Evolutionary conservation across 2,329 filamentous ascomycete species (phyloP), one percentile per base, ranked within the genome.

Genomic region (Alternaria infectoria): DNA sequence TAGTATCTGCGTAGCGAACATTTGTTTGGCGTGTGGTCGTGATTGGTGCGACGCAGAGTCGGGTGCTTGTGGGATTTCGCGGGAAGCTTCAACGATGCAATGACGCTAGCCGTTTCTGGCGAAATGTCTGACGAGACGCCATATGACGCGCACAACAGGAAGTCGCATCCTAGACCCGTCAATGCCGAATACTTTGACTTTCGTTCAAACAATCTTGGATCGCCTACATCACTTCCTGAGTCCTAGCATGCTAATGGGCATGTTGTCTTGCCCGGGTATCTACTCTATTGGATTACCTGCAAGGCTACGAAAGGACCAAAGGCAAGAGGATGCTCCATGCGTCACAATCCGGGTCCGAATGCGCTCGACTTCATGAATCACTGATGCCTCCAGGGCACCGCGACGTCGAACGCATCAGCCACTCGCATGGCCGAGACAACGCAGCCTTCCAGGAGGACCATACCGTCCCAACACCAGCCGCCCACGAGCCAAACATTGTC

Each of bases 381-480:
- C 5, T 51, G 47, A 26, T 43, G 45, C 43, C 60, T 50, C 76
- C 76, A 78, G n/a, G 75, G 74, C 45, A 79, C 74, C n/a, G 77
- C 69, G 6, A 89, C 83, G 7, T 79, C 85, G 69, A 89, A 82
- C 12, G 81, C 83, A n/a, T 77, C 68, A 0, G 86, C 87, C 47
- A 89, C 80, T 32, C 83, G 80, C 82, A 86, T 86, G 1, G 87
- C 86, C 8, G 87, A 89, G 3, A 87, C 81, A 4, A 89, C 79
- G 59, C 87, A 90, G 2, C 88, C 88, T 72, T 89, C 87, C 4
- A 89, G 74, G 15, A 89, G 68, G 1, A 89, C 86, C 86, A 89
- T 87, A 3, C 87, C 87, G 72, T 89, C 87, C 87, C 87, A 89
- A 67, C 87, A 89, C 88, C 87, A 89, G 0, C 86, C 85, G 6